Conservation (phyloP, 2,329 filamentous ascomycete species). For the Massarina eburnea region DNA sequence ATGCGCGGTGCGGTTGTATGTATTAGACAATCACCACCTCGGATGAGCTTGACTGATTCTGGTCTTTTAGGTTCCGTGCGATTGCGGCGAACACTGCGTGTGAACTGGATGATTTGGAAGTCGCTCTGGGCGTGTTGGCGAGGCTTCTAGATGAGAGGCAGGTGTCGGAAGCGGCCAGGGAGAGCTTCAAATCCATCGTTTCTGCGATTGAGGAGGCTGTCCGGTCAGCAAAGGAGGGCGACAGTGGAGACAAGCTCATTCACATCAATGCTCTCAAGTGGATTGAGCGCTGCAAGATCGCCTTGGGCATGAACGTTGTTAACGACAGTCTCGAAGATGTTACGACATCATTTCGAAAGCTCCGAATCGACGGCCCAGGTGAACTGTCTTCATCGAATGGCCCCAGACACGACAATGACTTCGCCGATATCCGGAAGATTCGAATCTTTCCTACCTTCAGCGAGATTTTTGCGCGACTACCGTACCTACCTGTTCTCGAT, state of each 20-base stretch:
- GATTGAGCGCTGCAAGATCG: constrained; percentile 8
- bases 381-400: background rate
- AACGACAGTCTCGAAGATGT: constrained; percentile 1
- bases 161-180: background rate
- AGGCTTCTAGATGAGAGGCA: background rate
- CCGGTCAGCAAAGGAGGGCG: background rate
- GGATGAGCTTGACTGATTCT: background rate
- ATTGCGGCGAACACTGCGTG: background rate
- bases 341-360: background rate
- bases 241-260: background rate
- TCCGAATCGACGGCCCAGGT: background rate
- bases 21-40: constrained; percentile 15
- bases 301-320: constrained; percentile 37
- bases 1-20: constrained; percentile 13
- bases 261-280: background rate
- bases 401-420: constrained; percentile 23
- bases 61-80: background rate
- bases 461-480: constrained; percentile 37
- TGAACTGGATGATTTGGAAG: background rate
- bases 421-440: constrained; percentile 18
- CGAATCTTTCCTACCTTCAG: constrained; percentile 22
- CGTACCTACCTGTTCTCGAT: constrained; percentile 25
- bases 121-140: background rate
- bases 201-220: background rate
- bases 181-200: background rate